phyloP scores from a whole-genome alignment of 768 basidiomycete genomes.

The Suillus placidus region DNA sequence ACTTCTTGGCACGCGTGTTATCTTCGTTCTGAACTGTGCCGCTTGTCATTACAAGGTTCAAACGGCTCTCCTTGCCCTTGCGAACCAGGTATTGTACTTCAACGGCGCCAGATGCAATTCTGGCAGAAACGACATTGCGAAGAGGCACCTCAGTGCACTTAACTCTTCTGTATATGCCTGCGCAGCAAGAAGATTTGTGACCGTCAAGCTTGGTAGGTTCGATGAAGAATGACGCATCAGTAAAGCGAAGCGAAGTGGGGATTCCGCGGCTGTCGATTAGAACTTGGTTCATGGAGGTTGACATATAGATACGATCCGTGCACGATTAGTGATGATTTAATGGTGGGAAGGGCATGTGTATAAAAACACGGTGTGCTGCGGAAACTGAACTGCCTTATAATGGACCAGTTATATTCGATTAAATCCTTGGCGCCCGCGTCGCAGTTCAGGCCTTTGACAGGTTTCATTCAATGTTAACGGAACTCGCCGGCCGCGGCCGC shows the following conservation, averaged over 20 bases:
- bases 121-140: slow-evolving; percentile 59
- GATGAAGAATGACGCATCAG: slow-evolving; percentile 31
- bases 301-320: neutral
- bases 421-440: too few relatives aligned
- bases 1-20: slow-evolving; percentile 42
- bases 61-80: slow-evolving; percentile 41
- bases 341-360: neutral
- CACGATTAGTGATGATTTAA: neutral
- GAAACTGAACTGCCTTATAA: neutral
- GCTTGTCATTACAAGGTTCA: slow-evolving; percentile 40
- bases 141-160: slow-evolving; percentile 37
- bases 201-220: slow-evolving; percentile 14
- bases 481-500: too few relatives aligned
- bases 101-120: slow-evolving; percentile 39
- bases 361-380: neutral
- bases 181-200: slow-evolving; percentile 13
- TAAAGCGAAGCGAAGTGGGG: slow-evolving; percentile 29
- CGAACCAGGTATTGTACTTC: slow-evolving; percentile 56
- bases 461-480: too few relatives aligned
- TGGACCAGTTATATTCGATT: neutral
- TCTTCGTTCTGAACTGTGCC: slow-evolving; percentile 45
- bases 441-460: too few relatives aligned
- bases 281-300: neutral
- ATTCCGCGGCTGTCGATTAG: slow-evolving; percentile 19
- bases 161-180: slow-evolving; percentile 9